A percentile compares a stretch with the other conserved stretches of the same genome.
phyloP scores from a whole-genome alignment of 2,329 filamentous ascomycete species.

The Trichoderma sp. region DNA sequence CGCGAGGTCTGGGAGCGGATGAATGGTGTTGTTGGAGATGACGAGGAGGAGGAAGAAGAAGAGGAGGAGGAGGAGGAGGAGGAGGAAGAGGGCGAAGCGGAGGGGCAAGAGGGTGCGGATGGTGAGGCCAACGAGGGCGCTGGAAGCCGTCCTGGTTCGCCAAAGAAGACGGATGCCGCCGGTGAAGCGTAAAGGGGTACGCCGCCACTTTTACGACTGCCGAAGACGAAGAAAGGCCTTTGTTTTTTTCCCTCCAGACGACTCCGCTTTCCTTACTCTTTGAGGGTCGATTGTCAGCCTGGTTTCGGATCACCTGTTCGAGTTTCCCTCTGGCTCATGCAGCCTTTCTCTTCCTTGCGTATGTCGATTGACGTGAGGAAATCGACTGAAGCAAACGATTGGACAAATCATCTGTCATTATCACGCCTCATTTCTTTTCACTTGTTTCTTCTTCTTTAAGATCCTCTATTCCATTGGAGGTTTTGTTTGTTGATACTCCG shows the following conservation, averaged over 20 bases:
- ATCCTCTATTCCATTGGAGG: neutral
- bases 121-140: conserved; percentile 30
- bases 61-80: conserved; percentile 33
- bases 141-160: conserved; percentile 23
- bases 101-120: conserved; percentile 29
- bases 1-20: conserved; percentile 74
- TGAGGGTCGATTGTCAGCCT: no score
- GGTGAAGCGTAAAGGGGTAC: conserved; percentile 3
- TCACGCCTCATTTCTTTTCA: neutral
- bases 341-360: neutral
- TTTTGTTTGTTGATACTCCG: neutral
- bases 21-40: conserved; percentile 57
- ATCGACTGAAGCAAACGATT: conserved; percentile 6
- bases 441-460: neutral
- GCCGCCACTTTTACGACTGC: neutral
- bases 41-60: conserved; percentile 45
- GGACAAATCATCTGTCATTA: conserved; percentile 21
- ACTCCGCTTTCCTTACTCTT: no score
- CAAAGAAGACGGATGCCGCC: conserved; percentile 13
- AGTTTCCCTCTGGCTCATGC: neutral
- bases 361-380: conserved; percentile 17
- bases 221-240: neutral
- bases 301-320: neutral
- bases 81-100: conserved; percentile 33
- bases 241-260: no score